Evolutionary conservation across 2,329 filamentous ascomycete genomes (phyloP).

Genomic region (Colletotrichum lentis): DNA sequence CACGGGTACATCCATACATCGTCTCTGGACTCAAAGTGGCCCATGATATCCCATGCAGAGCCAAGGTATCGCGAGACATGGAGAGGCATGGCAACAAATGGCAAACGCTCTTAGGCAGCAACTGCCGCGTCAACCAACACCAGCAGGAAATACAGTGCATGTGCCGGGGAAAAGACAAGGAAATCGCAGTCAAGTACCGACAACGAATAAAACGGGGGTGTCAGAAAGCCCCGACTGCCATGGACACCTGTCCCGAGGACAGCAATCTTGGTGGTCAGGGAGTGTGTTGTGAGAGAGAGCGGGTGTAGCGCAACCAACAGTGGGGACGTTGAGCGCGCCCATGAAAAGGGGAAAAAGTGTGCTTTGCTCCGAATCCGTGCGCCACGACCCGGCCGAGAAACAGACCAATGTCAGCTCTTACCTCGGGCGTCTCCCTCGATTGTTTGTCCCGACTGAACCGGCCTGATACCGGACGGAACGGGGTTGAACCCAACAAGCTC

Average conservation of each 20-base stretch:
- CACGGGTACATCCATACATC: background rate
- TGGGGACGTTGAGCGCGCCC: background rate
- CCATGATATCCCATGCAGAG: background rate
- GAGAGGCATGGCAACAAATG: background rate
- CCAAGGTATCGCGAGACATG: background rate
- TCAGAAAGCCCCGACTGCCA: background rate
- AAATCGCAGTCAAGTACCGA: background rate
- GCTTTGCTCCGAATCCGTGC: constrained; percentile 16
- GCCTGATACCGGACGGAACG: constrained; percentile 21
- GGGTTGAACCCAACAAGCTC: constrained; percentile 1
- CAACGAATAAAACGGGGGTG: background rate
- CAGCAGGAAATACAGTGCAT: background rate
- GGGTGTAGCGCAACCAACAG: too few species aligned
- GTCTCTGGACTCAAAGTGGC: too few species aligned
- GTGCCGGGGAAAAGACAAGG: background rate
- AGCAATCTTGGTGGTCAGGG: background rate
- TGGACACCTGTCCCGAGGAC: background rate
- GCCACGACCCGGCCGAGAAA: constrained; percentile 25
- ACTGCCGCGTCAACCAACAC: constrained; percentile 3
- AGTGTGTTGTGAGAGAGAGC: background rate
- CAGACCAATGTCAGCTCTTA: background rate
- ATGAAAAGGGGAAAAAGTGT: background rate
- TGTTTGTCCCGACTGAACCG: constrained; percentile 21
- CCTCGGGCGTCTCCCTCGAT: background rate
- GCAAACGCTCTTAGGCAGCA: background rate